Base-by-base conservation (phyloP, 2,329 filamentous ascomycete species). In the Aschersonia sp. region DNA sequence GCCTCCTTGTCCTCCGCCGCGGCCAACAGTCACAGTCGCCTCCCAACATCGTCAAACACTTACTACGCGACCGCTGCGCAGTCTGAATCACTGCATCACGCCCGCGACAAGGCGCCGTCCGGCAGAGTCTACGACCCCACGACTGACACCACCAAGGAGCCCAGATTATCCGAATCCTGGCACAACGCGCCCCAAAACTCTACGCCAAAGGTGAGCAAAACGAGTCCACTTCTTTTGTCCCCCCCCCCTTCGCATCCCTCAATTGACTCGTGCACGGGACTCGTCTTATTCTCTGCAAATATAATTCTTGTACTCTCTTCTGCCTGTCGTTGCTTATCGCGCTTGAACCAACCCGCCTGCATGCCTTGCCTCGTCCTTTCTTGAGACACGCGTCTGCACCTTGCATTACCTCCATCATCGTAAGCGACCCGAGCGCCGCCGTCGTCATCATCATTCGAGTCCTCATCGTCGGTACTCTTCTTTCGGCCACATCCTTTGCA, bases 101-200 rank as follows among this genome's bases (percentile, higher is more conserved):
- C 57, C 44, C 68, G 63, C 58, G 66, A 67, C 47, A 67, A 69
- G 58, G 56, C 65, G 47, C 58, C 61, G 12, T 60, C 64, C 48
- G 63, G 71, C 56, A 68, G 69, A 59, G 74, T 73, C 61, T 77
- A 77, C 64, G 73, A 77, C 55, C 73, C 73, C 12, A 69, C 70
- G 43, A 73, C 69, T 43, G 73, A 77, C 61, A 68, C 66, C 51
- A 69, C 66, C 45, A 67, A 64, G 51, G 70, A 72, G 58, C 70
- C 68, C 55, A 65, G 63, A 51, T 60, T 68, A 54, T 71, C 68
- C 50, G 72, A 74, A 56, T 66, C 69, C 56, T 73, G 71, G 69
- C 68, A 68, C 56, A 68, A 64, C 59, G 61, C 65, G 59, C 63
- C 63, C 50, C 65, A 66, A 55, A 59, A 59, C 52, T 64, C 66